Conservation (phyloP, 371 early-diverging fungal species). For the Circinella umbellata region DNA sequence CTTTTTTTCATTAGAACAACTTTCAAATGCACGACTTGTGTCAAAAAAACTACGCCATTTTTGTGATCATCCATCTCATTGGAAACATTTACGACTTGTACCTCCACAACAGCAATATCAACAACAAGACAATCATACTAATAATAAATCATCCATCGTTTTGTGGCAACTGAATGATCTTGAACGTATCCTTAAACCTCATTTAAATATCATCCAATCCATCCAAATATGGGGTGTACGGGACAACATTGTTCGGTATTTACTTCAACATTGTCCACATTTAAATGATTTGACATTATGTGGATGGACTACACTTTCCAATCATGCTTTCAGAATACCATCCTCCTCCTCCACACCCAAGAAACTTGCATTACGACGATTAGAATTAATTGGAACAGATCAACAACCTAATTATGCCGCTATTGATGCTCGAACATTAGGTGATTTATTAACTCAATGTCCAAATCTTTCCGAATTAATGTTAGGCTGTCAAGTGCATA, state of each 20-base stretch:
- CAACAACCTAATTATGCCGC: conserved; percentile 36
- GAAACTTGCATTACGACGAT: conserved; percentile 19
- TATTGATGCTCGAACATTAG: conserved; percentile 33
- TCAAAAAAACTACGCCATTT: conserved; percentile 21
- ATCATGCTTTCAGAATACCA: conserved; percentile 31
- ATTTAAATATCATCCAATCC: conserved; percentile 24
- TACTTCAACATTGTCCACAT: conserved; percentile 27
- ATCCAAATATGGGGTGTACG: conserved; percentile 43
- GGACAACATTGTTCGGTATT: conserved; percentile 39
- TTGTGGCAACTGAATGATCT: conserved; percentile 35
- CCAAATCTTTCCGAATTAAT: conserved; percentile 35
- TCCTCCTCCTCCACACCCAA: not conserved
- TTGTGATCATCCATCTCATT: conserved; percentile 34
- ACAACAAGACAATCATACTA: not conserved
- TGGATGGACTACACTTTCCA: conserved; percentile 44
- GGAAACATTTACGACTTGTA: conserved; percentile 27
- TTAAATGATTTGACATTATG: conserved; percentile 31
- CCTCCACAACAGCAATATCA: not conserved
- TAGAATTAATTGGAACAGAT: conserved; percentile 33
- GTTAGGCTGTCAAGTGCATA: conserved; percentile 39
- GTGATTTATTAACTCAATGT: conserved; percentile 28
- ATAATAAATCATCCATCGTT: not conserved
- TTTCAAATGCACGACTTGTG: conserved; percentile 24
- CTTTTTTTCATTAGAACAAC: conserved; percentile 17
- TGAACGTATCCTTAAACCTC: conserved; percentile 31